These are phyloP conservation scores for Sicyos edulis DNA, from an alignment of 306 rosid species.

Conservation along the genomic window DNA sequence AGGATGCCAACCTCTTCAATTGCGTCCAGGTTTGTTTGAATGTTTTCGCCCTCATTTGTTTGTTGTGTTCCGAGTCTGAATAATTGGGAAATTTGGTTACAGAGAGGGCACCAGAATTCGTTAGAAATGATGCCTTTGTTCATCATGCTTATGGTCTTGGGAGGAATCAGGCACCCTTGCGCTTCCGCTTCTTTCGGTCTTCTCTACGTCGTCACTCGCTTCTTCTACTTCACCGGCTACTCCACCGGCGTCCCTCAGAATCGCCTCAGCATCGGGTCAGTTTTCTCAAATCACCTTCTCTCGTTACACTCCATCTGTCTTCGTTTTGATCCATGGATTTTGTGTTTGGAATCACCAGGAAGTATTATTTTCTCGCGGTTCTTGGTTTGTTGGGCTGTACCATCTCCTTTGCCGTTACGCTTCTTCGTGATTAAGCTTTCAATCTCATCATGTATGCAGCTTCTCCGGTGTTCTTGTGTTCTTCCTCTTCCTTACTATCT, in stretches of 20 bases:
- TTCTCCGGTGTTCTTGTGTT: neutral
- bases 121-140: slow-evolving; percentile 58
- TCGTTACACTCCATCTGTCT: neutral
- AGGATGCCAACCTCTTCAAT: slow-evolving; percentile 71
- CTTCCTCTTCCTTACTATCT: neutral
- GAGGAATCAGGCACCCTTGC: slow-evolving; percentile 64
- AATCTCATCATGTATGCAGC: neutral
- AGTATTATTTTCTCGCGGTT: slow-evolving; percentile 36
- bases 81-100: slow-evolving; percentile 11
- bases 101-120: slow-evolving; percentile 87
- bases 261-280: slow-evolving; percentile 60
- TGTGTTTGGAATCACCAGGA: slow-evolving; percentile 30
- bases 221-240: slow-evolving; percentile 72
- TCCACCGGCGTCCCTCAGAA: slow-evolving; percentile 65
- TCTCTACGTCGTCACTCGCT: slow-evolving; percentile 42
- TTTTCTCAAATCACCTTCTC: neutral
- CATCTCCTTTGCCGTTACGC: slow-evolving; percentile 46
- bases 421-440: slow-evolving; percentile 28
- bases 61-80: neutral
- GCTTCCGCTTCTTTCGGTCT: slow-evolving; percentile 37
- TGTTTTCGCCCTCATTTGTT: neutral
- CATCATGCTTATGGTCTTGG: slow-evolving; percentile 49
- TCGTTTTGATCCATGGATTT: neutral
- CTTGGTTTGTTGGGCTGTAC: slow-evolving; percentile 52
- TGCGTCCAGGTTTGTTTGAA: slow-evolving; percentile 50